Evolutionary conservation across 2,329 filamentous ascomycete species (phyloP).

Genomic region (Podosphaera aphanis): DNA sequence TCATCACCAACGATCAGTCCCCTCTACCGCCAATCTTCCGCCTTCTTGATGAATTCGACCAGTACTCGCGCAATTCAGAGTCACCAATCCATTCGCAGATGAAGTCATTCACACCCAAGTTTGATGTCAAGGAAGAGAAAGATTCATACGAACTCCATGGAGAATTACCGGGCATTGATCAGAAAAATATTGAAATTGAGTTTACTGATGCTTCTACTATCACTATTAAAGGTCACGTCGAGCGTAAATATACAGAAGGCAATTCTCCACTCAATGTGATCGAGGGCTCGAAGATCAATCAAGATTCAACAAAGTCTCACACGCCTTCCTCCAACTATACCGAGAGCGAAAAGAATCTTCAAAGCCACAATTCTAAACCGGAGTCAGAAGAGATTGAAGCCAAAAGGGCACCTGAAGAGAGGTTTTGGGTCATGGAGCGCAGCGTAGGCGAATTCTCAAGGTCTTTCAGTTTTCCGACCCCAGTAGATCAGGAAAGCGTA

Average conservation of each 20-base stretch:
- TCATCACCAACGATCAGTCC: slow-evolving; percentile 18
- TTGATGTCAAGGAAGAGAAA: slow-evolving; percentile 51
- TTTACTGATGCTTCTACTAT: slow-evolving; percentile 58
- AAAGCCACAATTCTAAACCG: too few species aligned
- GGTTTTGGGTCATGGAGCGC: slow-evolving; percentile 51
- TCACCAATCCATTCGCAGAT: slow-evolving; percentile 1
- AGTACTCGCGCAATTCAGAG: slow-evolving; percentile 19
- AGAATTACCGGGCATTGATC: slow-evolving; percentile 53
- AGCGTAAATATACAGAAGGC: slow-evolving; percentile 21
- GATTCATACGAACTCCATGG: slow-evolving; percentile 54
- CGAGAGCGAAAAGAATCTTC: too few species aligned
- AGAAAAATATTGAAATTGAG: slow-evolving; percentile 53
- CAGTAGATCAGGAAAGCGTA: slow-evolving; percentile 38
- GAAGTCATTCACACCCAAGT: slow-evolving; percentile 46
- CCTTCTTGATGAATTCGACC: slow-evolving; percentile 39
- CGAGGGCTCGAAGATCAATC: neutral
- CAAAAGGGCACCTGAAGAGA: slow-evolving; percentile 11
- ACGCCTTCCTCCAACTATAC: too few species aligned
- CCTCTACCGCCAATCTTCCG: slow-evolving; percentile 38
- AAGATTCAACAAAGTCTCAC: too few species aligned
- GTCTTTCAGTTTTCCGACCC: slow-evolving; percentile 41
- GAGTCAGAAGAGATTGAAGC: neutral
- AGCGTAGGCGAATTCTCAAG: slow-evolving; percentile 18
- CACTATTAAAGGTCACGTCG: slow-evolving; percentile 43
- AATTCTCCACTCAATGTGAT: neutral